These are phyloP conservation scores for Silene uniflora DNA, from an alignment of 148 eudicot species.

Conservation along the genomic window DNA sequence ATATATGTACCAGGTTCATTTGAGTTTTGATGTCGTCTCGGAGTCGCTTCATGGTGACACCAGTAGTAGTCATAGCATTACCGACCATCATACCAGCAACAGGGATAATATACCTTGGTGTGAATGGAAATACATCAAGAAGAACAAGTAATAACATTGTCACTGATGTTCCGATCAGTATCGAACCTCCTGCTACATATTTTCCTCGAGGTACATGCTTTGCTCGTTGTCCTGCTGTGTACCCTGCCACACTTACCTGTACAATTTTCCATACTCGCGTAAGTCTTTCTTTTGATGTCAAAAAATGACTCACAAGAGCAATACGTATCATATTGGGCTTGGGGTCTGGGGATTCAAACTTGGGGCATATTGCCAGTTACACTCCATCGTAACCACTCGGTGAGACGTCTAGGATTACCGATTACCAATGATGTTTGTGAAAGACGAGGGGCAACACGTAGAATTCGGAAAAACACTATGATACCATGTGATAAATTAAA, in stretches of 20 bases:
- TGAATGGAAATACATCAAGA: constrained; percentile 79
- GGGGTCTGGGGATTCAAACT: too few relatives aligned
- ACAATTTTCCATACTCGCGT: too few relatives aligned
- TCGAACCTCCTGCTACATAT: constrained; percentile 75
- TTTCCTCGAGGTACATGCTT: constrained; percentile 84
- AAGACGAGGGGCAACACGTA: too few relatives aligned
- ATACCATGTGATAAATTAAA: too few relatives aligned
- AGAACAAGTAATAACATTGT: constrained; percentile 64
- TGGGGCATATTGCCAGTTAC: too few relatives aligned
- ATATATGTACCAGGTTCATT: constrained; percentile 57
- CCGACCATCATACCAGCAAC: constrained; percentile 99
- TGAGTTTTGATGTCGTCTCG: constrained; percentile 84
- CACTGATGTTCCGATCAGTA: constrained; percentile 65
- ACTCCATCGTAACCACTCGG: too few relatives aligned
- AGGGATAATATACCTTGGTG: constrained; percentile 84
- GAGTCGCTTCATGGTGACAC: constrained; percentile 92
- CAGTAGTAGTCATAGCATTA: constrained; percentile 90
- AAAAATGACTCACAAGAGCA: too few relatives aligned
- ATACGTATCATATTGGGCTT: too few relatives aligned
- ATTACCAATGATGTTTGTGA: too few relatives aligned
- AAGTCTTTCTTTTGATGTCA: too few relatives aligned
- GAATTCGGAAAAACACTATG: too few relatives aligned
- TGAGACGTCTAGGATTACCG: too few relatives aligned
- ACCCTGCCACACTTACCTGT: constrained; percentile 86
- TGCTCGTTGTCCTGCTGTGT: constrained; percentile 89